These are phyloP conservation scores for Pneumocystis canis DNA, from an alignment of 1,139 yeast genomes.

Conservation along the genomic window DNA sequence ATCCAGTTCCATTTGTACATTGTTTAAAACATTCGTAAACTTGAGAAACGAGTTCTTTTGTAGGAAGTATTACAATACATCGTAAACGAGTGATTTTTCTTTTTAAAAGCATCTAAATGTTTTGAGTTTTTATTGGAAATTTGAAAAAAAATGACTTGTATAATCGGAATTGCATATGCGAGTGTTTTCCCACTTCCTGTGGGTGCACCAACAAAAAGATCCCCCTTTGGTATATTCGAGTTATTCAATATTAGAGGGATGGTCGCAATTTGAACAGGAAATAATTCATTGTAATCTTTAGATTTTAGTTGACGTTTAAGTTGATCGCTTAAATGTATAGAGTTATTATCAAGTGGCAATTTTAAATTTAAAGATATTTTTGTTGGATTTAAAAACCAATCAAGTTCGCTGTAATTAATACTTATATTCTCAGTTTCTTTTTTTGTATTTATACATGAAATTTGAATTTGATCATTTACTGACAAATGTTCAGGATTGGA, in stretches of 20 bases:
- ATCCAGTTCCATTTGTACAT: constrained; percentile 51
- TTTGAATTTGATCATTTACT: not conserved
- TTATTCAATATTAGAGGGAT: constrained; percentile 38
- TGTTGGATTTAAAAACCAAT: constrained; percentile 41
- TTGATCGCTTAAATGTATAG: constrained; percentile 2
- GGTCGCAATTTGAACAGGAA: constrained; percentile 32
- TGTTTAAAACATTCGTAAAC: constrained; percentile 51
- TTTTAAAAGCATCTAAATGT: constrained; percentile 29
- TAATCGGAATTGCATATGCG: constrained; percentile 73
- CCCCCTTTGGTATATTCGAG: constrained; percentile 35
- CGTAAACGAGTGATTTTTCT: constrained; percentile 61
- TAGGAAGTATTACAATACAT: constrained; percentile 74
- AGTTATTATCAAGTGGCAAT: constrained; percentile 21
- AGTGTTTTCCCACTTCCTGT: constrained; percentile 96
- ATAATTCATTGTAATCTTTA: constrained; percentile 33
- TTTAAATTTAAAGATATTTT: constrained; percentile 29
- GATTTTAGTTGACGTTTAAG: constrained; percentile 16
- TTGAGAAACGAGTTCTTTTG: constrained; percentile 73
- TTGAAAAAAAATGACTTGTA: constrained; percentile 31
- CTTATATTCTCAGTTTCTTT: constrained; percentile 14
- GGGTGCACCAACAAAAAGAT: constrained; percentile 71
- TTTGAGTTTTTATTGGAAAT: not conserved
- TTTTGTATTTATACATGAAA: constrained; percentile 5
- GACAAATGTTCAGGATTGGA: not conserved
- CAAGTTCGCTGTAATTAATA: constrained; percentile 16